These are phyloP conservation scores for Pseudopyricularia javanii DNA, from an alignment of 2,329 filamentous ascomycete species.

Conservation along the genomic window DNA sequence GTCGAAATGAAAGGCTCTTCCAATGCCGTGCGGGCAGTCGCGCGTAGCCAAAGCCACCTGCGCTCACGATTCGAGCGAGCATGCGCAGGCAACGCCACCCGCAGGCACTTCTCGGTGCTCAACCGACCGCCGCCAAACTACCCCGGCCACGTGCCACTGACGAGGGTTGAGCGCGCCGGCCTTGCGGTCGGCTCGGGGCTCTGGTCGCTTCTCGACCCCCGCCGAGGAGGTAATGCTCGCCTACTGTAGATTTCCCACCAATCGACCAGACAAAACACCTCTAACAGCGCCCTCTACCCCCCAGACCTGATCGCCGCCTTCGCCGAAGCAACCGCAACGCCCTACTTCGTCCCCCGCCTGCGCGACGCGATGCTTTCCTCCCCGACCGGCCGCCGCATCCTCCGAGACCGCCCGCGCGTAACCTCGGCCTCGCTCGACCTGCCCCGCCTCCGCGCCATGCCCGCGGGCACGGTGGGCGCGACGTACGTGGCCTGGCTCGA, in stretches of 20 bases:
- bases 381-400: slow-evolving; percentile 77
- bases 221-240: slow-evolving; percentile 67
- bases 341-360: slow-evolving; percentile 88
- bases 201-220: slow-evolving; percentile 58
- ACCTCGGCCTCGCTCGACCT: slow-evolving; percentile 61
- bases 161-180: slow-evolving; percentile 58
- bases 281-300: not conserved
- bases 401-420: slow-evolving; percentile 80
- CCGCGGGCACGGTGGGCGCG: slow-evolving; percentile 62
- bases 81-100: not conserved
- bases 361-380: slow-evolving; percentile 81
- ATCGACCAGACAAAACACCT: not conserved
- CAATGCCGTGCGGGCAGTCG: not conserved
- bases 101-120: slow-evolving; percentile 59
- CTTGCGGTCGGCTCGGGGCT: slow-evolving; percentile 56
- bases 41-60: not conserved
- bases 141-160: slow-evolving; percentile 84
- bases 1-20: not conserved
- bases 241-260: not conserved
- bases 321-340: slow-evolving; percentile 89
- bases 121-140: slow-evolving; percentile 81
- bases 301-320: slow-evolving; percentile 84
- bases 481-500: slow-evolving; percentile 89
- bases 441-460: slow-evolving; percentile 57
- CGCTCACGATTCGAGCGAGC: not conserved